Percentiles rank a stretch among this genome's conserved stretches.
phyloP scores from a whole-genome alignment of 805 yeast species.

The Nematodospora valgi region DNA sequence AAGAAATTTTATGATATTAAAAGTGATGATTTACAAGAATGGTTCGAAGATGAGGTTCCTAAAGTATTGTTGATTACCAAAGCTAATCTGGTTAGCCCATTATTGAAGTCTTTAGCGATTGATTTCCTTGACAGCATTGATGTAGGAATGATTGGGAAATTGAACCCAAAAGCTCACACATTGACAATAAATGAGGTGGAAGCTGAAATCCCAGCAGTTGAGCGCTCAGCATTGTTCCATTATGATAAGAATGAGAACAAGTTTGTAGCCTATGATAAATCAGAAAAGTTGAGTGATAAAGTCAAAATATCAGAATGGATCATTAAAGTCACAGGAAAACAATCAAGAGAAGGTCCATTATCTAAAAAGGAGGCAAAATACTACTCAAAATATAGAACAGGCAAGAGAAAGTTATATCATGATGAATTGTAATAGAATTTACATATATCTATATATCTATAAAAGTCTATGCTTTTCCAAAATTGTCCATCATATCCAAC shows the following conservation, averaged over 20 bases:
- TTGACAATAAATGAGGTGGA: constrained; percentile 18
- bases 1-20: constrained; percentile 41
- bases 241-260: constrained; percentile 16
- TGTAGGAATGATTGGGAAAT: constrained; percentile 42
- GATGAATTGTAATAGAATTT: constrained; percentile 9
- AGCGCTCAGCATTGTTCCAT: constrained; percentile 25
- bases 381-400: constrained; percentile 28
- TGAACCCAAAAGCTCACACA: constrained; percentile 16
- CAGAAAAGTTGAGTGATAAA: constrained; percentile 27
- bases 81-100: constrained; percentile 47
- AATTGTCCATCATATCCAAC: constrained; percentile 38
- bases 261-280: constrained; percentile 20
- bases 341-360: constrained; percentile 36
- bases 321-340: constrained; percentile 17
- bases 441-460: constrained; percentile 3
- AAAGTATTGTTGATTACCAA: constrained; percentile 54
- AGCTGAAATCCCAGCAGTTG: constrained; percentile 18
- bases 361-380: constrained; percentile 31
- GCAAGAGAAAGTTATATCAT: constrained; percentile 15
- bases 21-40: constrained; percentile 19
- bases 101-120: constrained; percentile 63
- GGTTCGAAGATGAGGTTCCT: constrained; percentile 28
- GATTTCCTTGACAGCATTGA: constrained; percentile 57
- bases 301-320: constrained; percentile 32
- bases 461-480: constrained; percentile 14